phyloP scores from a whole-genome alignment of 202 grass and related monocot species.

The Carex arenaria region DNA sequence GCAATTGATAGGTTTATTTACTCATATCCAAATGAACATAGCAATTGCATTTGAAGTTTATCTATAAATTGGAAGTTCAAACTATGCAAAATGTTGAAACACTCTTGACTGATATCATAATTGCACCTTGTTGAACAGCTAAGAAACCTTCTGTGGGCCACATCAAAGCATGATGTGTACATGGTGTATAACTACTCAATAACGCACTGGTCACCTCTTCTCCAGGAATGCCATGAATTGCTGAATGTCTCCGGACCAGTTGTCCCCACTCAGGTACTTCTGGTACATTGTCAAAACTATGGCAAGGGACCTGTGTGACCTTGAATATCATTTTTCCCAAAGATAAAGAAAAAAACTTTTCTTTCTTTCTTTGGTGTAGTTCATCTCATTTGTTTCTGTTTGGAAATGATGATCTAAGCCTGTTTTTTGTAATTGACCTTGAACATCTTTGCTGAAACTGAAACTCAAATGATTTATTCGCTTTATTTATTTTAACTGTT shows the following conservation, averaged over 20 bases:
- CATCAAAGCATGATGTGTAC: conserved; percentile 91
- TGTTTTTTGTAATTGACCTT: not conserved
- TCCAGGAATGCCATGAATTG: conserved; percentile 46
- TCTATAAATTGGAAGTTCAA: not conserved
- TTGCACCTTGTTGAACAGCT: conserved; percentile 37
- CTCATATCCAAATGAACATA: too few relatives aligned
- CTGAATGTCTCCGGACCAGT: conserved; percentile 43
- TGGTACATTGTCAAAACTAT: not conserved
- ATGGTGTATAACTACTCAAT: conserved; percentile 55
- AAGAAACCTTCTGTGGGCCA: conserved; percentile 77
- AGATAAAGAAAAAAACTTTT: not conserved
- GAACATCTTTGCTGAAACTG: not conserved
- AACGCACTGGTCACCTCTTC: conserved; percentile 75
- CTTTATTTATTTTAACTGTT: not conserved
- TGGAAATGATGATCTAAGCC: not conserved
- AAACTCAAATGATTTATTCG: not conserved
- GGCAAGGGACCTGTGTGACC: not conserved
- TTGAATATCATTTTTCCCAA: not conserved
- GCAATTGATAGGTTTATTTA: not conserved
- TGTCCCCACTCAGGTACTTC: conserved; percentile 43
- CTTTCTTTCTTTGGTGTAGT: not conserved
- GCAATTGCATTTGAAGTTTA: not conserved
- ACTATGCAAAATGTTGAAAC: not conserved
- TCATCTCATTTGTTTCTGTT: not conserved
- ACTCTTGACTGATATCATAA: not conserved